Evolutionary conservation across 176 grass and related monocot genomes (phyloP), one percentile per base, ranked within the genome.

Genomic region (Bromus sterilis): DNA sequence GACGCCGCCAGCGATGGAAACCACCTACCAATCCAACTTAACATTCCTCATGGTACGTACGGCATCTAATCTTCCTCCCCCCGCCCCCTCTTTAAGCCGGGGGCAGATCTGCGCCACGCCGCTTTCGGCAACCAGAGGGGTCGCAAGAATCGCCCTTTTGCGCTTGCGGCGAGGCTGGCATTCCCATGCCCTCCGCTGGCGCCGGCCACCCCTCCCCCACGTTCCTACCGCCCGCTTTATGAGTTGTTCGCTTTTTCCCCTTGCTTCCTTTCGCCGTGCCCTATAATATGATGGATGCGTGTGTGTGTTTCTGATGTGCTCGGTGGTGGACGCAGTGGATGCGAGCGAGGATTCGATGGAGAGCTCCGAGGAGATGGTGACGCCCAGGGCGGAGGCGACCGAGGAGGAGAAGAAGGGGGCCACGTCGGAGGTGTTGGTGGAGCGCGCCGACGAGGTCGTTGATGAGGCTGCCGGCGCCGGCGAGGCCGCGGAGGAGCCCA

Each of bases 351-450:
- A 90, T 33, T 90, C 88, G 23, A 89, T 89, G 79, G 88, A 89
- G 88, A 90, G 88, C 84, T 90, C 85, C 42, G 89, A 87, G 85
- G 89, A 84, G 85, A 88, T 91, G 89, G 77, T 87, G 69, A 91
- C 89, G 40, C 84, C 89, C n/a, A 76, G 80, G 56, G 85, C 82
- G 24, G 82, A 71, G 76, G 71, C 46, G 46, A 78, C 85, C 5
- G 87, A 89, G 21, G 87, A 85, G 71, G 87, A 85, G 71, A 82
- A 29, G 71, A 89, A 85, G 87, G 43, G 28, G 83, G 44, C 49
- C 49, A 20, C 49, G 49, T 53, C 49, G 18, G 49, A 53, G 49
- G 49, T 53, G 49, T 20, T 20, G 49, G 49, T 53, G 18, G 49
- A 53, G 49, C 49, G 49, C 49, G 18, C 49, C 49, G 85, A 77